These are phyloP conservation scores for Boechera stricta DNA, from an alignment of 345 rosid species.

Conservation along the genomic window DNA sequence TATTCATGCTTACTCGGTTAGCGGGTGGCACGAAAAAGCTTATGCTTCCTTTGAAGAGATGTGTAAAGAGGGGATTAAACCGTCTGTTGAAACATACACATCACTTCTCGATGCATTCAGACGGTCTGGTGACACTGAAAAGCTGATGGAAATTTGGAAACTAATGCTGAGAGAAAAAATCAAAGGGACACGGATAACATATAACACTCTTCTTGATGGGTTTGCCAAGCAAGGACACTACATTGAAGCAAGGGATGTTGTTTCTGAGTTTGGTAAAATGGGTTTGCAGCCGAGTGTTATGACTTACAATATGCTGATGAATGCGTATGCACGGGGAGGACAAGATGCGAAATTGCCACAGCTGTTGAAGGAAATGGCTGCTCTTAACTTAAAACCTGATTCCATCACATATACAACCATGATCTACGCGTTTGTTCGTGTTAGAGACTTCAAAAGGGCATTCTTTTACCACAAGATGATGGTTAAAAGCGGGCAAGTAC, in stretches of 20 bases:
- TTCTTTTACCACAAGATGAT: constrained; percentile 87
- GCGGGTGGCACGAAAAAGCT: constrained; percentile 88
- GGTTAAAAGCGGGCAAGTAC: constrained; percentile 83
- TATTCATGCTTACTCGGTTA: constrained; percentile 82
- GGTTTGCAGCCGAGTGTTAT: constrained; percentile 81
- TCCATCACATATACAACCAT: constrained; percentile 82
- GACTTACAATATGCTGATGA: constrained; percentile 95
- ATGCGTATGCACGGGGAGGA: constrained; percentile 89
- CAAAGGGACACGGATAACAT: constrained; percentile 73
- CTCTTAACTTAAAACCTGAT: constrained; percentile 74
- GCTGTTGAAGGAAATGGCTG: constrained; percentile 79
- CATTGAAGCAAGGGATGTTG: constrained; percentile 80
- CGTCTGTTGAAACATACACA: constrained; percentile 83
- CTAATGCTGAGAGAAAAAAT: constrained; percentile 64
- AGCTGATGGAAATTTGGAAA: constrained; percentile 79
- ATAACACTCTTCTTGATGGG: constrained; percentile 84
- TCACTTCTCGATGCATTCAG: constrained; percentile 84
- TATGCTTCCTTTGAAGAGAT: constrained; percentile 65
- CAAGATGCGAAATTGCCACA: constrained; percentile 81
- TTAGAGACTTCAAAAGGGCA: constrained; percentile 87
- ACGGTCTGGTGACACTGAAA: constrained; percentile 68
- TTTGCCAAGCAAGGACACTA: constrained; percentile 90
- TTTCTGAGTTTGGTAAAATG: constrained; percentile 74
- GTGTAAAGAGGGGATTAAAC: constrained; percentile 70
- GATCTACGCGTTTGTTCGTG: constrained; percentile 86